A percentile compares a stretch with the other conserved stretches of the same genome.
phyloP scores from a whole-genome alignment of 2,329 filamentous ascomycete genomes.

The Amauroascus niger region DNA sequence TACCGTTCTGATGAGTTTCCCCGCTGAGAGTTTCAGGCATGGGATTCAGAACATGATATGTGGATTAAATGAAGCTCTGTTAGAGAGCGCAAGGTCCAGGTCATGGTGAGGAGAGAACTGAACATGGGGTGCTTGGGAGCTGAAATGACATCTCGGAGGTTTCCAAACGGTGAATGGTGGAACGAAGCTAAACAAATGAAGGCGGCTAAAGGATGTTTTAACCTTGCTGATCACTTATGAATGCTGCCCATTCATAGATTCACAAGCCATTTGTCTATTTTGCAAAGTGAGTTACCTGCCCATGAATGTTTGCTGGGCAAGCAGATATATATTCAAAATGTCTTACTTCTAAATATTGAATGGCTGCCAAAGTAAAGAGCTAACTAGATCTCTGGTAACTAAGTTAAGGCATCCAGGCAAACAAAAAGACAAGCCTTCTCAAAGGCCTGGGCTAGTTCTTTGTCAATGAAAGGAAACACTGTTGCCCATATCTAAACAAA shows the following conservation, averaged over 20 bases:
- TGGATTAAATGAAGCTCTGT: not conserved
- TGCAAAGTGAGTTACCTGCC: not conserved
- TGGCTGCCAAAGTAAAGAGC: too few relatives aligned
- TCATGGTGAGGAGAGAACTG: not conserved
- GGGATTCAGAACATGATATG: not conserved
- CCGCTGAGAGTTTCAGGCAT: not conserved
- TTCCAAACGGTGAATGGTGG: not conserved
- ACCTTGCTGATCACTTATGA: not conserved
- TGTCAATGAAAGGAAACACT: too few relatives aligned
- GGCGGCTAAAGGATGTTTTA: conserved; percentile 2
- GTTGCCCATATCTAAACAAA: too few relatives aligned
- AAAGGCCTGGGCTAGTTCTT: too few relatives aligned
- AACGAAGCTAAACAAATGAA: not conserved
- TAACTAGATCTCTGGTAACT: not conserved
- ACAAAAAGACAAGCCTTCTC: too few relatives aligned
- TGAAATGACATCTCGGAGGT: not conserved
- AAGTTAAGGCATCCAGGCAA: too few relatives aligned
- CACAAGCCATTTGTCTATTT: not conserved
- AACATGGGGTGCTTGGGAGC: not conserved
- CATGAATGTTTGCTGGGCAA: not conserved
- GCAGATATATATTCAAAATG: too few relatives aligned
- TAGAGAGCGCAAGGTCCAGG: not conserved
- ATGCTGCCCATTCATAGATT: too few relatives aligned
- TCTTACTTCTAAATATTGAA: too few relatives aligned
- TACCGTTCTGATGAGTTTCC: not conserved